Conservation (phyloP, 1,284 basidiomycete genomes). For the Afroboletus lepidellus region DNA sequence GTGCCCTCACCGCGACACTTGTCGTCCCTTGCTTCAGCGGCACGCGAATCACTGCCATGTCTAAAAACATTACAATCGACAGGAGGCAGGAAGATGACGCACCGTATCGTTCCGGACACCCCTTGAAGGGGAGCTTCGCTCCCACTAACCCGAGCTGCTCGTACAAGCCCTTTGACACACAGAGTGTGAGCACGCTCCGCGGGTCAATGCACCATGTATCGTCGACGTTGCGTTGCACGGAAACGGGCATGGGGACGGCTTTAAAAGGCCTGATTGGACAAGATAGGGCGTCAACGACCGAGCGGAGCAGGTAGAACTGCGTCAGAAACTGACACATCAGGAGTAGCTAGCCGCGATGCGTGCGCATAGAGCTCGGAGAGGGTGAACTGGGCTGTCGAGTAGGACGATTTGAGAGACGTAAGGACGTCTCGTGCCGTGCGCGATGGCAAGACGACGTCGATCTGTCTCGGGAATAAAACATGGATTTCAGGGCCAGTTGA, state of each 20-base stretch:
- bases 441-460: constrained; percentile 56
- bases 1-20: constrained; percentile 34
- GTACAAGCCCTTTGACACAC: constrained; percentile 54
- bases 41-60: constrained; percentile 42
- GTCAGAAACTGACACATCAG: constrained; percentile 15
- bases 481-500: not conserved
- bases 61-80: not conserved
- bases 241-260: constrained; percentile 37
- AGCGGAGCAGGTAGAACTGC: not conserved
- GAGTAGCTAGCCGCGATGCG: constrained; percentile 16
- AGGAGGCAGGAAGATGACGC: constrained; percentile 19
- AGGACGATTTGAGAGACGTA: constrained; percentile 39
- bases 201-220: constrained; percentile 67
- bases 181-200: constrained; percentile 53
- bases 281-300: not conserved
- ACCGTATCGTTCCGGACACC: constrained; percentile 49
- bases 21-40: constrained; percentile 39
- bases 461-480: constrained; percentile 34
- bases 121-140: constrained; percentile 47
- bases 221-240: constrained; percentile 33
- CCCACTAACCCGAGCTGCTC: constrained; percentile 58
- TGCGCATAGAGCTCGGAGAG: constrained; percentile 44
- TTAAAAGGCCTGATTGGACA: constrained; percentile 33
- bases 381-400: constrained; percentile 40
- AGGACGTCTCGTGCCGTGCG: constrained; percentile 39